These are phyloP conservation scores for Cicer pinnatifidum DNA, from an alignment of 306 rosid species.

Conservation along the genomic window DNA sequence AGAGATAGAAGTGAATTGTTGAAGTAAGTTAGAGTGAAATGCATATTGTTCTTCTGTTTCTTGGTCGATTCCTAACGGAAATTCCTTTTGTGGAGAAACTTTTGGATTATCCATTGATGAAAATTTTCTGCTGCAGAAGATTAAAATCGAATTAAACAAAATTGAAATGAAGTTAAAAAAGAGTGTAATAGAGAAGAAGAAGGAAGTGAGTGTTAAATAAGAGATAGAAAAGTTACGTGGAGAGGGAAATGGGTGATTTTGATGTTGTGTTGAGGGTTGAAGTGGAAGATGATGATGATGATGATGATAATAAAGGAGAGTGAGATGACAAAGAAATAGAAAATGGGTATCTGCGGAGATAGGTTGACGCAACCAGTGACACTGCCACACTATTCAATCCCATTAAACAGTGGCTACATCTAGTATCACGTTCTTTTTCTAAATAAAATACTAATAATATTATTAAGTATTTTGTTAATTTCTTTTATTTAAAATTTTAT, in stretches of 20 bases:
- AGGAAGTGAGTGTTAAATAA: neutral
- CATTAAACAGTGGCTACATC: neutral
- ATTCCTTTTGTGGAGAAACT: slow-evolving; percentile 37
- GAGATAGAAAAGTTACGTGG: slow-evolving; percentile 17
- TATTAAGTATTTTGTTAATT: too few species aligned
- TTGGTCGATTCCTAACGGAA: slow-evolving; percentile 63
- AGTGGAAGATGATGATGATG: neutral
- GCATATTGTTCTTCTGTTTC: slow-evolving; percentile 67
- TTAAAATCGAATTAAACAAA: neutral
- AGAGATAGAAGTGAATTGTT: slow-evolving; percentile 63
- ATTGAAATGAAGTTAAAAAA: neutral
- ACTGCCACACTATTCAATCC: neutral
- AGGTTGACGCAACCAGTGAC: neutral
- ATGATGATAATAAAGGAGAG: neutral
- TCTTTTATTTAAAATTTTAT: too few species aligned
- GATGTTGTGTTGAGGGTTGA: neutral
- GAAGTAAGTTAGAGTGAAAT: slow-evolving; percentile 72
- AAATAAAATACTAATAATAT: too few species aligned
- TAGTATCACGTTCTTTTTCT: neutral
- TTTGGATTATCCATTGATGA: slow-evolving; percentile 65
- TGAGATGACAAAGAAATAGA: neutral
- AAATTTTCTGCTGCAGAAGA: slow-evolving; percentile 48
- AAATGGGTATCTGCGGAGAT: neutral
- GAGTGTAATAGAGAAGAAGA: neutral
- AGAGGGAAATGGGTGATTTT: slow-evolving; percentile 18